Base-by-base conservation (phyloP, 331 rosid species). In the Rosa hybrid region DNA sequence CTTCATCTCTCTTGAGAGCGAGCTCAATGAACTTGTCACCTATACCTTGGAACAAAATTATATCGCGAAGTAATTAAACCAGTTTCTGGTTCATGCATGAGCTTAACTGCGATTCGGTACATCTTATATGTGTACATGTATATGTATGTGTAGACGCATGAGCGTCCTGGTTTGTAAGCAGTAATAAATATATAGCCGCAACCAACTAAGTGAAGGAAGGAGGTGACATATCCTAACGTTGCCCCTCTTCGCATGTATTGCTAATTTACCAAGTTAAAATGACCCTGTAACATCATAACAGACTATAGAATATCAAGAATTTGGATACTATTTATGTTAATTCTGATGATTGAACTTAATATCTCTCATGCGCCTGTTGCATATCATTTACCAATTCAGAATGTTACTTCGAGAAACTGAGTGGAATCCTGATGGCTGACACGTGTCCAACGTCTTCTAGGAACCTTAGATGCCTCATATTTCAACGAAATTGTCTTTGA, bases 1-100 rank as follows among this genome's bases (percentile, higher is more conserved):
- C 7, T 48, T 9, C 50, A 41, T 76, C 49, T 39, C 68, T 38
- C 25, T 49, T 4, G 12, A 39, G 1, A 6, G 21, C 5, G 84
- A 81, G 64, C 30, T 81, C 34, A 18, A 56, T 8, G n/a, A 1
- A 41, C 80, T 81, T 5, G 77, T 68, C 74, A 4, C 20, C 7
- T 57, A 75, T 38, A 8, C 77, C 30, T n/a, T 44, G 4, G 4
- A 38, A 16, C 4, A 0, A 5, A 20, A 6, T 17, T 68, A 27
- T 46, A 30, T 34, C 38, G 38, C 38, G 38, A 34, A 7, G 8
- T 8, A 17, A 67, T 27, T 25, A 14, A 34, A 64, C n/a, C 44
- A 34, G 21, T n/a, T 34, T 65, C 71, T 27, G 39, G 41, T 62
- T 62, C 68, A 25, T 27, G 20, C 42, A 9, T 59, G 16, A 21